Percentiles rank a stretch among this genome's conserved stretches.
Conservation (phyloP, 768 basidiomycete genomes). For the Pholiota conissans region DNA sequence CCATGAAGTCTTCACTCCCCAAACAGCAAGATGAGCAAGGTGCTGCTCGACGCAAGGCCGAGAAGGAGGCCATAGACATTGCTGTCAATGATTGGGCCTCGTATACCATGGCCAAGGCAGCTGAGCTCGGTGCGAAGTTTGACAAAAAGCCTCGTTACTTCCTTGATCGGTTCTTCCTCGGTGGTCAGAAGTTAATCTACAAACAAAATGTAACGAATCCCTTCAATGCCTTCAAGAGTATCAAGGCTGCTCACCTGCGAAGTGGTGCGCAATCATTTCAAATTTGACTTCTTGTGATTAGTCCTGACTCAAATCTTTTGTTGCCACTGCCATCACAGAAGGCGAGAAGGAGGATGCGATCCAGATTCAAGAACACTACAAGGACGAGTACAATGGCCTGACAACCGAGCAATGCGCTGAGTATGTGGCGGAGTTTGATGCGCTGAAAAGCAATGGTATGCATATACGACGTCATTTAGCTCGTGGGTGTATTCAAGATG, state of each 20-base stretch:
- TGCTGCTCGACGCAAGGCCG: background rate
- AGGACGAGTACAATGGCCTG: conserved; percentile 11
- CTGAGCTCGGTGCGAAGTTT: background rate
- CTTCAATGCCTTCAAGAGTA: conserved; percentile 4
- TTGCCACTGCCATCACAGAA: no score
- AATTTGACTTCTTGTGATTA: background rate
- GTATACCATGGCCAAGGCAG: background rate
- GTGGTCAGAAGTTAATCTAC: background rate
- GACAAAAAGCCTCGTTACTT: conserved; percentile 3
- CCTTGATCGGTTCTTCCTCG: conserved; percentile 6
- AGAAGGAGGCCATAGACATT: background rate
- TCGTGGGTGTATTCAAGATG: conserved; percentile 3
- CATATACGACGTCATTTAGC: background rate
- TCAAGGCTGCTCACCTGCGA: conserved; percentile 4
- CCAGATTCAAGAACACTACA: background rate
- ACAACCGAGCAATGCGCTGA: background rate
- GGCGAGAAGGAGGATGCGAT: background rate
- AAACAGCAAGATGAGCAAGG: background rate
- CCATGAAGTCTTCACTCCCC: background rate
- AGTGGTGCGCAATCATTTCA: background rate
- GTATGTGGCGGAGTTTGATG: background rate
- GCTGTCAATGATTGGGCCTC: conserved; percentile 1
- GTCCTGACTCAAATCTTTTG: no score
- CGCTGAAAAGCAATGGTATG: background rate
- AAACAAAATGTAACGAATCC: conserved; percentile 1